These are phyloP conservation scores for Trifolium pratense DNA, from an alignment of 306 rosid species.

Conservation along the genomic window DNA sequence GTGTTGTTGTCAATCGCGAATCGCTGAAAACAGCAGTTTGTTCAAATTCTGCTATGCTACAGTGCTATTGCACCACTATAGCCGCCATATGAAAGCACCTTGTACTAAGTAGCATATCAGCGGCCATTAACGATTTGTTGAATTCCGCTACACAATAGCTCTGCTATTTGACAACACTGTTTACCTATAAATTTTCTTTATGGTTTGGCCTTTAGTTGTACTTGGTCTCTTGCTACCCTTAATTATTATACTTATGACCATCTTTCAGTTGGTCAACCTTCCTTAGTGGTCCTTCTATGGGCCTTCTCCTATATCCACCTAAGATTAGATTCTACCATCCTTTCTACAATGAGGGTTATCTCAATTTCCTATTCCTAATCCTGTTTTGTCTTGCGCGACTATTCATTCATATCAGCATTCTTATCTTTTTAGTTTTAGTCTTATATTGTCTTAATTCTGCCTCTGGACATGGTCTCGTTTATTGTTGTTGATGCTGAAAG, in stretches of 20 bases:
- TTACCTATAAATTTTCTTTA: neutral
- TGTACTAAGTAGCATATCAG: neutral
- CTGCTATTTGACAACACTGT: neutral
- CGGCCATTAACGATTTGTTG: neutral
- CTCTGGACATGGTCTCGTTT: too few species aligned
- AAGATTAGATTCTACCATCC: neutral
- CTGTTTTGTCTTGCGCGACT: neutral
- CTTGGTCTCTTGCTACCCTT: neutral
- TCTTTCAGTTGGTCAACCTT: neutral
- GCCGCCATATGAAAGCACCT: neutral
- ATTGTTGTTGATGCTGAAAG: too few species aligned
- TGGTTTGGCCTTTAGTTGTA: neutral
- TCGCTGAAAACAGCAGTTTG: neutral
- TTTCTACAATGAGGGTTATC: neutral
- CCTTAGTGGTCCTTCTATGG: neutral
- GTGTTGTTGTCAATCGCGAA: neutral
- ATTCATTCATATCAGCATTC: neutral
- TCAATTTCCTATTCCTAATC: constrained; percentile 6
- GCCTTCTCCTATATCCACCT: neutral
- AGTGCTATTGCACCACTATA: neutral
- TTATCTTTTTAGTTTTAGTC: neutral
- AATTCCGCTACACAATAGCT: neutral
- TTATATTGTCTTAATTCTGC: too few species aligned
- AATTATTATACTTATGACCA: neutral
- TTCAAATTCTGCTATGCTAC: neutral